Conservation (phyloP, 176 grass and related monocot genomes). For the Guadua angustifolia region DNA sequence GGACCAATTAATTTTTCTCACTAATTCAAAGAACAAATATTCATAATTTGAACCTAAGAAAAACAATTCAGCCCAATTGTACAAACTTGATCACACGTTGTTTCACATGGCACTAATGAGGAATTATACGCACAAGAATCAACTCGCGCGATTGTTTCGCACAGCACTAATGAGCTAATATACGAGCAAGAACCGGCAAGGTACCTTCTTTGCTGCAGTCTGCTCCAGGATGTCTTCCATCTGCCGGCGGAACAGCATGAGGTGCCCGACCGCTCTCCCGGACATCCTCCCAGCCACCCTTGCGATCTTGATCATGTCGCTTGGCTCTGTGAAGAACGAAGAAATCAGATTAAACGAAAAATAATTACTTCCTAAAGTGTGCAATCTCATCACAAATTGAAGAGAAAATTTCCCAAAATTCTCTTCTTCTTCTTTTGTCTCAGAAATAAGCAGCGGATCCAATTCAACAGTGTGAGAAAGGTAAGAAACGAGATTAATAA, state of each 20-base stretch:
- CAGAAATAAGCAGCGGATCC: background rate
- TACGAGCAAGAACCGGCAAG: background rate
- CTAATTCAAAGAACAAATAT: background rate
- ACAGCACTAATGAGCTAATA: background rate
- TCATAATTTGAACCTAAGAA: background rate
- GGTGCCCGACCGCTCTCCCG: slow-evolving; percentile 70
- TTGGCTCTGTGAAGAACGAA: slow-evolving; percentile 57
- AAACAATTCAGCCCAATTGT: background rate
- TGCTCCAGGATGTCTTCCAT: slow-evolving; percentile 72
- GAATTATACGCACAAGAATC: background rate
- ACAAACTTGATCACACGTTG: background rate
- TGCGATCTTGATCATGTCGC: slow-evolving; percentile 78
- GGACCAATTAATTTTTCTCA: background rate
- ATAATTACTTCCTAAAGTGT: background rate
- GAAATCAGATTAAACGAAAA: background rate
- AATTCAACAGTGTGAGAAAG: background rate
- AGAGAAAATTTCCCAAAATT: background rate
- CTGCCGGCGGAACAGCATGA: slow-evolving; percentile 68
- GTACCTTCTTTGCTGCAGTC: slow-evolving; percentile 74
- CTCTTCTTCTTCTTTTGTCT: background rate
- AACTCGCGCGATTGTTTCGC: background rate
- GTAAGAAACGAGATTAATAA: background rate
- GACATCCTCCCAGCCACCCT: slow-evolving; percentile 69
- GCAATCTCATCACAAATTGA: slow-evolving; percentile 1
- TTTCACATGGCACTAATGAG: background rate